Evolutionary conservation across 2,329 filamentous ascomycete genomes (phyloP), one percentile per base, ranked within the genome.

Genomic region (Pseudocercospora cruenta): DNA sequence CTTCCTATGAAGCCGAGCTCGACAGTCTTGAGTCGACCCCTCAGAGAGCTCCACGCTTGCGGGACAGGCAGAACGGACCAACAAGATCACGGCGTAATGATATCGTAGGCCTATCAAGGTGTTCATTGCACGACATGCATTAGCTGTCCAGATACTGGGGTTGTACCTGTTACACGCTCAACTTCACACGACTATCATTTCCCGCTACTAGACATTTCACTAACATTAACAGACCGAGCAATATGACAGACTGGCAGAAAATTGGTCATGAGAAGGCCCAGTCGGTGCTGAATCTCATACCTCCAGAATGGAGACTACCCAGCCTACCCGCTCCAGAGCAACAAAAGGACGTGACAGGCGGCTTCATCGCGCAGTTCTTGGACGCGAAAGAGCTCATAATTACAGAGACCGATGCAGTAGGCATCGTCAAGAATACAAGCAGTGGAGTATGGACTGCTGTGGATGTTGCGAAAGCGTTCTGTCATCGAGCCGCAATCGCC

Each of bases 401-500:
- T 64, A 90, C 88, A 0, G 85, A 88, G 70, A 85, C 83, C 4
- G 84, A 87, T 72, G 86, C 86, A 3, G 81, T 84, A 5, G 84
- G 81, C 0, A 87, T 90, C 63, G 83, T 84, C 0, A 78, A 82
- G 58, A 83, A 84, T 53, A 87, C 86, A 1, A 82, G 81, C 0
- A 78, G 79, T 1, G 87, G 87, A 1, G 69, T 72, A 67, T 89
- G 87, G 87, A 85, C 79, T 7, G 85, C 87, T 1, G 81, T 85
- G 10, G 84, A 84, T 58, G 85, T 86, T 1, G 80, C 83, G 3
- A 82, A 82, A 61, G 84, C 84, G 2, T 87, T 88, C 72, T 87
- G 85, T 69, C 85, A 87, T 65, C 76, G 84, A 24, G 82, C 85
- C 49, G 82, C 85, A 10, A 67, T 88, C 55, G 82, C 81, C 68